Evolutionary conservation across 2,329 filamentous ascomycete genomes (phyloP).

Genomic region (Hypoxylon sp.): DNA sequence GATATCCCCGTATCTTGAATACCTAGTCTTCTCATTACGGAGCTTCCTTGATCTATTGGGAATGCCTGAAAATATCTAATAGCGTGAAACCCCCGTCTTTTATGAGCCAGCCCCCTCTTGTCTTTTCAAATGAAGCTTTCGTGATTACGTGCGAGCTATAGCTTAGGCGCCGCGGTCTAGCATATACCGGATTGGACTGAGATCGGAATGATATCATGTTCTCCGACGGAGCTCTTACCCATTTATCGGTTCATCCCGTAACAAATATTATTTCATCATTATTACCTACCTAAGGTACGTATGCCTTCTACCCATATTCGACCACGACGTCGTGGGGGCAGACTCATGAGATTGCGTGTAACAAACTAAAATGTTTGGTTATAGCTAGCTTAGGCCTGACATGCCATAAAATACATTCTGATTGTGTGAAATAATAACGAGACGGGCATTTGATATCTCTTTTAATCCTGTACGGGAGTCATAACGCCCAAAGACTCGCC

Average conservation of each 20-base stretch:
- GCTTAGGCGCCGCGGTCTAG: neutral
- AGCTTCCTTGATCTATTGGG: neutral
- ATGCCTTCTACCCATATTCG: neutral
- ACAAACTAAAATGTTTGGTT: neutral
- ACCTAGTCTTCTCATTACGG: neutral
- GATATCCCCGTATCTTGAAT: neutral
- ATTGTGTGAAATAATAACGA: neutral
- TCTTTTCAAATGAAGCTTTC: neutral
- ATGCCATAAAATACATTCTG: neutral
- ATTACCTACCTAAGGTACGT: too few species aligned
- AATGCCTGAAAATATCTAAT: neutral
- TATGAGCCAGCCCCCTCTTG: neutral
- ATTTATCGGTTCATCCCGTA: constrained; percentile 11
- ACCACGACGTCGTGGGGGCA: neutral
- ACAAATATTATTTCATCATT: neutral
- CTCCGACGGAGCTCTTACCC: constrained; percentile 14
- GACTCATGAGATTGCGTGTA: neutral
- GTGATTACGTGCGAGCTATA: neutral
- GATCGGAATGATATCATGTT: constrained; percentile 31
- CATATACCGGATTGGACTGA: constrained; percentile 1
- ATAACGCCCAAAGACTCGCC: too few species aligned
- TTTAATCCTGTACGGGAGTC: too few species aligned
- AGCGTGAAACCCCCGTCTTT: neutral
- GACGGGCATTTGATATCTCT: neutral
- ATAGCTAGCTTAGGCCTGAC: neutral